These are phyloP conservation scores for Physcia stellaris DNA, from an alignment of 495 filamentous ascomycete species.

Conservation along the genomic window DNA sequence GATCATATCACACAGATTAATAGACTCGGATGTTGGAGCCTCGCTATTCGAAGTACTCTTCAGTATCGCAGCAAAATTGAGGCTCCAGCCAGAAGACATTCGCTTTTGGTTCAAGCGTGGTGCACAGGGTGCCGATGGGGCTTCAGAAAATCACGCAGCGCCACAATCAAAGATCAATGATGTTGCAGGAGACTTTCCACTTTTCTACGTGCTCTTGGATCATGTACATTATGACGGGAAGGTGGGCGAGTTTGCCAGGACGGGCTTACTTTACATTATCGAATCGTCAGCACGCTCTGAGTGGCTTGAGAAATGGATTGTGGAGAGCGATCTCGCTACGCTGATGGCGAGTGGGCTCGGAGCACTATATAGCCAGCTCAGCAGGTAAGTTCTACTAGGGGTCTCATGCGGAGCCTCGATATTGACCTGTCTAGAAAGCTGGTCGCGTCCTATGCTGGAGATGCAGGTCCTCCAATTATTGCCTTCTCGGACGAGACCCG, in stretches of 20 bases:
- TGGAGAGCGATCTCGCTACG: conserved; percentile 91
- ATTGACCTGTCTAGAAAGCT: conserved; percentile 22
- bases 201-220: conserved; percentile 91
- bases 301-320: conserved; percentile 83
- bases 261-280: conserved; percentile 87
- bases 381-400: conserved; percentile 37
- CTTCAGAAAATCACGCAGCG: conserved; percentile 38
- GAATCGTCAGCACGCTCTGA: conserved; percentile 77
- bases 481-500: conserved; percentile 71
- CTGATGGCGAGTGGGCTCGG: conserved; percentile 94
- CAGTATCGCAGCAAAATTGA: conserved; percentile 86
- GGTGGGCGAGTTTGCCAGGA: conserved; percentile 93
- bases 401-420: not conserved
- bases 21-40: conserved; percentile 58
- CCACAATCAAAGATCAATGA: conserved; percentile 27
- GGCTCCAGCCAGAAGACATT: conserved; percentile 70
- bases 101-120: conserved; percentile 67
- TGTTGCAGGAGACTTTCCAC: conserved; percentile 83
- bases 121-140: conserved; percentile 26
- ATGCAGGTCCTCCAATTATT: conserved; percentile 66
- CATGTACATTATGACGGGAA: conserved; percentile 90
- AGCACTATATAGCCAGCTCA: conserved; percentile 91
- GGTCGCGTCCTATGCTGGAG: conserved; percentile 30
- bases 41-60: conserved; percentile 85
- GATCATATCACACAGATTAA: conserved; percentile 45